Evolutionary conservation across 2,329 filamentous ascomycete species (phyloP).

Genomic region (Lecanosticta acicola): DNA sequence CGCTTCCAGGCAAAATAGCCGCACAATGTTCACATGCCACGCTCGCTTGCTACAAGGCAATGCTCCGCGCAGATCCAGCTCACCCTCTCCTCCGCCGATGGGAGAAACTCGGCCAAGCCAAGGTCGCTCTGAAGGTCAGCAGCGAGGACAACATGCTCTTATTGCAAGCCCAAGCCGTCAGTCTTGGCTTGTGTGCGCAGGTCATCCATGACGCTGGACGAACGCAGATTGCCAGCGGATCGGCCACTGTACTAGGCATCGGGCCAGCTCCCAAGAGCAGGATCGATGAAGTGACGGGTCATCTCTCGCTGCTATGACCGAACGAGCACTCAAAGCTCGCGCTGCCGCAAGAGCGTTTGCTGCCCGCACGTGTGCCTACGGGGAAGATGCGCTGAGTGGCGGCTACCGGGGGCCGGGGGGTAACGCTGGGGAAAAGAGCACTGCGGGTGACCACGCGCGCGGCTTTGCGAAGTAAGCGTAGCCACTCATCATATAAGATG

Average conservation of each 20-base stretch:
- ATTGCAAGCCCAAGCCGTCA: slow-evolving; percentile 72
- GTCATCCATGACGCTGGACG: slow-evolving; percentile 93
- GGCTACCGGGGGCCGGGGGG: background rate
- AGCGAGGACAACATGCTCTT: slow-evolving; percentile 73
- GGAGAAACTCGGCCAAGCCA: slow-evolving; percentile 62
- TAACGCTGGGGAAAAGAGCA: background rate
- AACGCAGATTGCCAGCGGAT: slow-evolving; percentile 92
- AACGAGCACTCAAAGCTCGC: no score
- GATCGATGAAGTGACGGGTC: slow-evolving; percentile 79
- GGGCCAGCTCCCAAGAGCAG: slow-evolving; percentile 72
- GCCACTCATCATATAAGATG: background rate
- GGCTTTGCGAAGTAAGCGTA: background rate
- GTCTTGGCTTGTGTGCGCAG: slow-evolving; percentile 78
- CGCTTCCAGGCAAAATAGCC: slow-evolving; percentile 76
- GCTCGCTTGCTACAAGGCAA: slow-evolving; percentile 89
- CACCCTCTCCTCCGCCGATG: slow-evolving; percentile 69
- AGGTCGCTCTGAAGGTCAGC: slow-evolving; percentile 79
- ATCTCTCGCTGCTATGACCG: slow-evolving; percentile 70
- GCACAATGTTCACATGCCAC: slow-evolving; percentile 96
- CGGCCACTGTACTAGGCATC: slow-evolving; percentile 80
- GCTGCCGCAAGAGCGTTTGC: no score
- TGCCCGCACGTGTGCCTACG: no score
- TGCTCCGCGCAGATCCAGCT: slow-evolving; percentile 52
- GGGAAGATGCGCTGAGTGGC: background rate
- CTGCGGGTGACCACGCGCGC: no score